Base-by-base conservation (phyloP, 2,329 filamentous ascomycete genomes). In the Microsporum canis region DNA sequence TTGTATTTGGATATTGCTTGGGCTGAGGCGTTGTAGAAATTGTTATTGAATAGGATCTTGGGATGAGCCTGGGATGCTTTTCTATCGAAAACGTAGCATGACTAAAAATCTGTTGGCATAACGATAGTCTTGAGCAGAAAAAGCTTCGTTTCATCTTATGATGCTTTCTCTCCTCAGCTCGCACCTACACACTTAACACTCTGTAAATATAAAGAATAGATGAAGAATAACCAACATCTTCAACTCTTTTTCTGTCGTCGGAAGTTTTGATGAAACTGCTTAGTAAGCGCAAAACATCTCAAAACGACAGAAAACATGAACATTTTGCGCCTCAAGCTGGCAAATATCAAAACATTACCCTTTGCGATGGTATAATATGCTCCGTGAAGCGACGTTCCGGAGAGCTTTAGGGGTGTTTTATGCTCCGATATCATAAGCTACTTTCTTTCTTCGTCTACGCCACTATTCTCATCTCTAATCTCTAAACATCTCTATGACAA, bases 401-500 rank as follows among this genome's bases (percentile, higher is more conserved):
- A 36, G 51, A 34, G 51, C 51, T 55, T 31, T 14, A 17, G 51
- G 51, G 51, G 51, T 33, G 51, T 55, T 55, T n/a, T 55, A 5
- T 36, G 7, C 51, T 55, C 33, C 31, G 17, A 17, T 36, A 55
- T 36, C 5, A 34, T 34, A 34, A 12, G 29, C 38, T 10, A 17
- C 31, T 36, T 55, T 5, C 8, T 31, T 51, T 12, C n/a, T 17
- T n/a, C 5, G n/a, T 17, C 31, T 55, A 23, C 6, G 10, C 31
- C 51, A 23, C 12, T 36, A 34, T 17, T 38, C 36, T 31, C 31
- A 29, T 31, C 29, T 17, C 49, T 53, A 17, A 29, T 23, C 2
- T n/a, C 51, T 7, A 55, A 34, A 55, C 51, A 55, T 61, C 74
- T 75, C 75, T 76, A 77, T 77, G 75, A 76, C 72, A 69, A 75